Base-by-base conservation (phyloP, 768 basidiomycete species). In the Suillus variegatus region DNA sequence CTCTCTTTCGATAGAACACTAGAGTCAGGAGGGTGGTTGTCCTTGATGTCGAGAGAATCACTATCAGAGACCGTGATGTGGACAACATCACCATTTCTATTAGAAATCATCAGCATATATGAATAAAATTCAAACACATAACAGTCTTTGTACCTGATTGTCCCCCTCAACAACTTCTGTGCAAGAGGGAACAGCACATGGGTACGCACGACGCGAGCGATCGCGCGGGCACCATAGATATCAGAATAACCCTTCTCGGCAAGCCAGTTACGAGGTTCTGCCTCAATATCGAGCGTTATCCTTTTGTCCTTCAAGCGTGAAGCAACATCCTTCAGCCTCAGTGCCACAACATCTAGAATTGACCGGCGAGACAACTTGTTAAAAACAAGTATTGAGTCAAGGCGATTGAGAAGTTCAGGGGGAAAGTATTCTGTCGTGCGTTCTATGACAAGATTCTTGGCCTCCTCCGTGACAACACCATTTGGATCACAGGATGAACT, bases 351-450 rank as follows among this genome's bases (percentile, higher is more conserved):
- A 57, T 90, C 80, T n/a, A 92, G 78, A 62, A 96, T 91, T 4
- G 91, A 89, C 28, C 78, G 74, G 32, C 82, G 84, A 2, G 91
- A 88, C 20, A 97, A 87, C 73, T 94, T 95, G 82, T 96, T 96
- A 82, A 97, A 97, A 10, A 97, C 89, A 18, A 92, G 80, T 78
- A 92, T 91, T 1, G 91, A 87, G 72, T 97, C 94, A 43, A 97
- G 84, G 9, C 95, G 89, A 73, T 96, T 96, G 63, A 96, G 84
- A 3, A 97, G 83, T 76, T 97, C 95, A 0, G 95, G 95, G 12
- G 94, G 90, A 84, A 96, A 96, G 78, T 89, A 89, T 67, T 89
- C 88, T 0, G 87, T 82, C 0, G 92, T 92, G 22, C 90, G 85
- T 64, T 88, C 85, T 36, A 96, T 79, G 47, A 97, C 93, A 71